Evolutionary conservation across 208 protist genomes (phyloP), one percentile per base, ranked within the genome.

Genomic region (Acanthamoeba lenticulata): DNA sequence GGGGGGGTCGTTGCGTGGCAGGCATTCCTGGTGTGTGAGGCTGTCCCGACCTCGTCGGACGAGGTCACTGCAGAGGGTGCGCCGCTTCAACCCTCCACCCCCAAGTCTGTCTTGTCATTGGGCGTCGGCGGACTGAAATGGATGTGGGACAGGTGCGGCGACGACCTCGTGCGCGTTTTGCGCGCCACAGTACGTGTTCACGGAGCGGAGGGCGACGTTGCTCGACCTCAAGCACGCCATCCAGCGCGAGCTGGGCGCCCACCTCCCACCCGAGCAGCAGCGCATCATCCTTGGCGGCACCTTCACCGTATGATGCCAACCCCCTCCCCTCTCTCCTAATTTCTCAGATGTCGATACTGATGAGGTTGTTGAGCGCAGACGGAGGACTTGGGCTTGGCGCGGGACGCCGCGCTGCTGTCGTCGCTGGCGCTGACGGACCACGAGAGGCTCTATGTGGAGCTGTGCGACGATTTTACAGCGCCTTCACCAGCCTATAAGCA

Each of bases 211-310:
- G 21, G 74, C 2, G 19, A 55, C 74, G 2, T n/a, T 85, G 2
- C 74, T 45, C 7, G 74, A 85, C 42, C 74, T 85, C 42, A 85
- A 85, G 74, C 13, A 85, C 19, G 74, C 74, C 44, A 55, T 85
- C 42, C 74, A 85, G 1, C 1, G 42, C 3, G 74, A n/a, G 44
- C 74, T 85, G 1, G 74, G 74, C 44, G 74, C 0, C 32, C 74
- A 52, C 74, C 9, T 85, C 13, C 1, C 74, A 42, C 74, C 74
- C 2, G 74, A 85, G 13, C 47, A 85, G 42, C 74, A 85, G 44
- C 74, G 74, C 1, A 17, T 85, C 42, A 85, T 85, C 32, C 74
- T 21, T 4, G 7, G 27, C 27, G 24, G 27, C 57, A 4, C 27
- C 57, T 21, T 6, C 57, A 65, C 57, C 4, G 57, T 65, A 60